These are phyloP conservation scores for Phytophthora brassicae DNA, from an alignment of 352 stramenopile genomes.

Conservation along the genomic window DNA sequence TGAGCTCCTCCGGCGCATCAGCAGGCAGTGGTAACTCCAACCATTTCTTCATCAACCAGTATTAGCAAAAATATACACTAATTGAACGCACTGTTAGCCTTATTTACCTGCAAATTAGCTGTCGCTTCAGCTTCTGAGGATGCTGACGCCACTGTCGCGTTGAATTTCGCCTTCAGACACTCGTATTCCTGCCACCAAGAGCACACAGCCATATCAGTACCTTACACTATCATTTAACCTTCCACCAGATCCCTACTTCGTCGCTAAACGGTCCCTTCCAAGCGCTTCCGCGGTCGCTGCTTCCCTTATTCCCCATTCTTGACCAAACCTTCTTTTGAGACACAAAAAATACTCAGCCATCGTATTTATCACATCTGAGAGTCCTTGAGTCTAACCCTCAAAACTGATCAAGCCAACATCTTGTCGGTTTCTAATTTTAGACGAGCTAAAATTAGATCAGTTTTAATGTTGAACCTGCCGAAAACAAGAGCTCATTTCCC, in stretches of 20 bases:
- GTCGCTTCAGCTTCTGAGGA: slow-evolving; percentile 24
- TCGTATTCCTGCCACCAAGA: slow-evolving; percentile 59
- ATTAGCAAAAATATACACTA: not conserved
- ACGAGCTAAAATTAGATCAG: slow-evolving; percentile 2
- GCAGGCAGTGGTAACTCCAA: slow-evolving; percentile 42
- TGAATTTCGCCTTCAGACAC: slow-evolving; percentile 51
- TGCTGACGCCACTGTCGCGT: slow-evolving; percentile 31
- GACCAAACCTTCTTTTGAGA: not conserved
- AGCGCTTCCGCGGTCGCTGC: slow-evolving; percentile 23
- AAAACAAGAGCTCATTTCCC: slow-evolving; percentile 15
- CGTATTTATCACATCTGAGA: too few relatives aligned
- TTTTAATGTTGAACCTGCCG: not conserved
- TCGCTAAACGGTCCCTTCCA: slow-evolving; percentile 87
- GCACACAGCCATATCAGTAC: not conserved
- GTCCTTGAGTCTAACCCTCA: not conserved
- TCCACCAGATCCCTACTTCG: slow-evolving; percentile 33
- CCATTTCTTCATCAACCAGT: slow-evolving; percentile 32
- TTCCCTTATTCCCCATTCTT: slow-evolving; percentile 46
- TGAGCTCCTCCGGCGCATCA: slow-evolving; percentile 32
- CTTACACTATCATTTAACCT: not conserved
- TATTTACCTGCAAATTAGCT: slow-evolving; percentile 41
- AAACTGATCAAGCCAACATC: not conserved
- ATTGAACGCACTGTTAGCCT: not conserved
- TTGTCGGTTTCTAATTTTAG: not conserved
- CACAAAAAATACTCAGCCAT: too few relatives aligned